A percentile compares a stretch with the other conserved stretches of the same genome.
Conservation (phyloP, 2,329 filamentous ascomycete genomes). For the Trichophyton mentagrophytes region DNA sequence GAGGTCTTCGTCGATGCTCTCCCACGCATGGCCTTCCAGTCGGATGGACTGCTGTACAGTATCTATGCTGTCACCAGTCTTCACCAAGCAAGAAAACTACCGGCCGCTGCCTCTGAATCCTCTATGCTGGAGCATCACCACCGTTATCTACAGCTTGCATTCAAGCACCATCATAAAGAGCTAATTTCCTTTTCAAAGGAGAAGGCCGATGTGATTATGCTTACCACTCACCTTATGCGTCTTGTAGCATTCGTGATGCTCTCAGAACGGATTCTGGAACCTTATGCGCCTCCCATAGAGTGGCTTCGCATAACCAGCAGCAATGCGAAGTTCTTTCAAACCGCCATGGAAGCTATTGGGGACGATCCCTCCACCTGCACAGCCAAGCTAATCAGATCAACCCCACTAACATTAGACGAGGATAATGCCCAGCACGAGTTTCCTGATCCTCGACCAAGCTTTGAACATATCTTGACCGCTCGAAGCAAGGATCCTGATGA, state of each 20-base stretch:
- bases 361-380: not conserved
- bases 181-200: not conserved
- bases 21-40: not conserved
- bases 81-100: not conserved
- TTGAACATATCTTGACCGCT: not conserved
- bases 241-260: slow-evolving; percentile 1
- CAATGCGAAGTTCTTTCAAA: not conserved
- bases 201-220: not conserved
- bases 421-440: not conserved
- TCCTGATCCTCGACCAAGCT: not conserved
- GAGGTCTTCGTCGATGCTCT: not conserved
- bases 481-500: not conserved
- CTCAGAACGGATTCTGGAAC: not conserved
- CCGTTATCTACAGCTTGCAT: not conserved
- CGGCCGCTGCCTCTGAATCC: not conserved
- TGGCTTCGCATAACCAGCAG: not conserved
- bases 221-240: slow-evolving; percentile 2
- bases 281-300: not conserved
- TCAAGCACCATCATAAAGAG: not conserved
- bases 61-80: not conserved
- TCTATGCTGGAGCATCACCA: not conserved
- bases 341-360: not conserved
- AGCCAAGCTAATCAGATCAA: not conserved
- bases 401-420: not conserved
- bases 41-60: not conserved